Percentiles rank a stretch among this genome's conserved stretches.
Conservation (phyloP, 768 basidiomycete species). For the Pleurotus tuber-regium region DNA sequence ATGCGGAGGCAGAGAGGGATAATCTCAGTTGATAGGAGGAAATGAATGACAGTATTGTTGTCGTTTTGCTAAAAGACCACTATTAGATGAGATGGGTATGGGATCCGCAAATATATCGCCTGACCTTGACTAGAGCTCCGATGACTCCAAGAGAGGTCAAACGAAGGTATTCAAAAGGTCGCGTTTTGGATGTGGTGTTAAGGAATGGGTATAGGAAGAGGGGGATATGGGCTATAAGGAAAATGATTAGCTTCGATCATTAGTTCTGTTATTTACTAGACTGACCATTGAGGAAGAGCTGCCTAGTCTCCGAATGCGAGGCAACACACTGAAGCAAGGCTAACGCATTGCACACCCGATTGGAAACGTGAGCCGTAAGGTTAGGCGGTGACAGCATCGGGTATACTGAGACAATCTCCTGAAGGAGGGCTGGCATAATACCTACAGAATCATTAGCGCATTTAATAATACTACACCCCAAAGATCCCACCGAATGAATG, state of each 20-base stretch:
- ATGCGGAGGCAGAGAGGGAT: slow-evolving; percentile 98
- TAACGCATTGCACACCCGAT: slow-evolving; percentile 98
- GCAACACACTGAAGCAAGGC: slow-evolving; percentile 98
- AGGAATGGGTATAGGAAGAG: slow-evolving; percentile 98
- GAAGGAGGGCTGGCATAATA: slow-evolving; percentile 95
- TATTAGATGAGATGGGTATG: not conserved
- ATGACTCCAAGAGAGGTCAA: slow-evolving; percentile 99
- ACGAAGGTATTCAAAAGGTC: slow-evolving; percentile 99
- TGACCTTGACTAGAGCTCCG: slow-evolving; percentile 95
- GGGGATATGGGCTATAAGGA: slow-evolving; percentile 82
- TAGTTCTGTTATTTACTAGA: slow-evolving; percentile 37
- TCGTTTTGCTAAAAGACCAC: slow-evolving; percentile 82
- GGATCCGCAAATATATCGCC: slow-evolving; percentile 17
- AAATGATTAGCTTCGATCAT: slow-evolving; percentile 41
- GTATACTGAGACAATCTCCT: slow-evolving; percentile 98
- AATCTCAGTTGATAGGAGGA: slow-evolving; percentile 97
- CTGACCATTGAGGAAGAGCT: slow-evolving; percentile 90
- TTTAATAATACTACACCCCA: slow-evolving; percentile 19
- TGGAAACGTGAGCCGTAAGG: slow-evolving; percentile 95
- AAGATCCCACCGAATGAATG: slow-evolving; percentile 83
- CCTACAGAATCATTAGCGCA: slow-evolving; percentile 48
- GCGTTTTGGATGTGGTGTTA: slow-evolving; percentile 97
- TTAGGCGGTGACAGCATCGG: slow-evolving; percentile 93
- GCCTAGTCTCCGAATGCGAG: slow-evolving; percentile 93
- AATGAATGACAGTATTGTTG: slow-evolving; percentile 98